phyloP scores from a whole-genome alignment of 176 grass and related monocot genomes.

The bread wheat (Triticum aestivum) region DNA sequence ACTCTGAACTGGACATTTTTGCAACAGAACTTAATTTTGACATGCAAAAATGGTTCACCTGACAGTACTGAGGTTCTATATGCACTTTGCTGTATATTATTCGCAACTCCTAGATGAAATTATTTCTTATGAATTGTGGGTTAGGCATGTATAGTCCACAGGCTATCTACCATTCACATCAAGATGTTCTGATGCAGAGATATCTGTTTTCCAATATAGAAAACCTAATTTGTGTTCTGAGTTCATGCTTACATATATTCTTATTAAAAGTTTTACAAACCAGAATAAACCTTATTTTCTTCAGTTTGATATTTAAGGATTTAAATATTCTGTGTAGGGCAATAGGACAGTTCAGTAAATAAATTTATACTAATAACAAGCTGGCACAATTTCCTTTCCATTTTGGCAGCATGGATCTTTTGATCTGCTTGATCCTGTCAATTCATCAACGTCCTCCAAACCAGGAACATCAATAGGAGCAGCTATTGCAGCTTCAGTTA shows the following conservation, averaged over 20 bases:
- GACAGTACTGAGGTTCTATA: neutral
- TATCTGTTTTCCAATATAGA: neutral
- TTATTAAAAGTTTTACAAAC: neutral
- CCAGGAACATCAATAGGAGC: conserved; percentile 85
- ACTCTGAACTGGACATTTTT: neutral
- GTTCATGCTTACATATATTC: neutral
- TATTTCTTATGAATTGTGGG: conserved; percentile 2
- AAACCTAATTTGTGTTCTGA: neutral
- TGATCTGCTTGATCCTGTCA: conserved; percentile 68
- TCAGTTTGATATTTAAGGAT: neutral
- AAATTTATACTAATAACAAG: neutral
- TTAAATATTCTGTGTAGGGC: neutral
- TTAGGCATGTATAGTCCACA: neutral
- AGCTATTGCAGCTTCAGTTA: conserved; percentile 78
- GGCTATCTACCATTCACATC: too few relatives aligned
- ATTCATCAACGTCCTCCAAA: conserved; percentile 47
- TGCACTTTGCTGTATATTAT: neutral
- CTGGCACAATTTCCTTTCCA: conserved; percentile 8
- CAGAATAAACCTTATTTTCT: too few relatives aligned
- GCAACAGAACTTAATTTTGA: neutral
- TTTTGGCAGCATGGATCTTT: conserved; percentile 84
- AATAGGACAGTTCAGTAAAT: neutral
- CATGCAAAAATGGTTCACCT: neutral
- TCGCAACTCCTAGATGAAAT: neutral
- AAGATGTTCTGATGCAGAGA: neutral